Percentiles rank a stretch among this genome's conserved stretches.
Conservation (phyloP, 768 basidiomycete species). For the Chiua virens region DNA sequence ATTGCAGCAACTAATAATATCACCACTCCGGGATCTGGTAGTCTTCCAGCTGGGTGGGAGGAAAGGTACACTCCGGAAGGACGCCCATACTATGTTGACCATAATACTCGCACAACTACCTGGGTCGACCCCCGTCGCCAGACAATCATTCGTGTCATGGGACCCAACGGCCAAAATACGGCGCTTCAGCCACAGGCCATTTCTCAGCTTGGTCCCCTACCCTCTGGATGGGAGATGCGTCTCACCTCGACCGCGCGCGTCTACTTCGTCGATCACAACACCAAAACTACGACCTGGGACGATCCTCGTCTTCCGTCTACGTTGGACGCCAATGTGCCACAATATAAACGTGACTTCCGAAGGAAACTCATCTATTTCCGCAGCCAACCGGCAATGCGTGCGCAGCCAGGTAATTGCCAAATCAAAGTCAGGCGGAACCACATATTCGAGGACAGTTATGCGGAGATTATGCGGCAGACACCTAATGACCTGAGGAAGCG, state of each 20-base stretch:
- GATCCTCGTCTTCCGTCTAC: slow-evolving; percentile 96
- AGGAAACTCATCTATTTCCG: slow-evolving; percentile 99
- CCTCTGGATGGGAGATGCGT: slow-evolving; percentile 99
- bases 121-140: slow-evolving; percentile 99
- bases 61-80: slow-evolving; percentile 98
- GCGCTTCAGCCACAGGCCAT: slow-evolving; percentile 93
- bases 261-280: slow-evolving; percentile 99
- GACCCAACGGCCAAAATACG: slow-evolving; percentile 85
- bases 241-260: slow-evolving; percentile 97
- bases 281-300: slow-evolving; percentile 99
- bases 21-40: slow-evolving; percentile 79
- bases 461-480: slow-evolving; percentile 99
- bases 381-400: slow-evolving; percentile 96
- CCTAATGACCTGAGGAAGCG: slow-evolving; percentile 98
- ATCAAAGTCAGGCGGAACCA: slow-evolving; percentile 98
- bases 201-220: slow-evolving; percentile 93
- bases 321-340: slow-evolving; percentile 94
- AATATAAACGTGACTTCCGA: slow-evolving; percentile 99
- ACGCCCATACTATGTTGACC: slow-evolving; percentile 98
- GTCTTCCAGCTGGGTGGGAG: slow-evolving; percentile 97
- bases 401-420: slow-evolving; percentile 98
- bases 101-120: slow-evolving; percentile 99
- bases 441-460: slow-evolving; percentile 99
- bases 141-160: slow-evolving; percentile 95
- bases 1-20: slow-evolving; percentile 49